Evolutionary conservation across 495 filamentous ascomycete genomes (phyloP), one percentile per base, ranked within the genome.

Genomic region (Evernia prunastri): DNA sequence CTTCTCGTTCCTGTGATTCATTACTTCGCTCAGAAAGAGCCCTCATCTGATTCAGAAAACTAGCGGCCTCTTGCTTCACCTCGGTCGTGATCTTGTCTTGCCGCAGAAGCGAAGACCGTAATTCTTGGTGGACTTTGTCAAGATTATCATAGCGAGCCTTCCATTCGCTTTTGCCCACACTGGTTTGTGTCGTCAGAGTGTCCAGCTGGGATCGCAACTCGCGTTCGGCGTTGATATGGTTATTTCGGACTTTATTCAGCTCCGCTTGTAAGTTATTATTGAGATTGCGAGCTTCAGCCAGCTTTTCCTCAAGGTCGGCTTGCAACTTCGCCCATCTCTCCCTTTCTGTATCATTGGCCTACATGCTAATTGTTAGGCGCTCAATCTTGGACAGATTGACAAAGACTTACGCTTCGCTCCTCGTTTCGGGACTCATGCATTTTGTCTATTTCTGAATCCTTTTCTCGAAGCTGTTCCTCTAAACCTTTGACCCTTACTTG

Each of bases 1-100:
- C 83, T 76, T 98, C 93, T 58, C 84, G 86, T 64, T 96, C 91
- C 78, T 87, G 87, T 17, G 88, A 85, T n/a, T 85, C 75, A 61
- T 85, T 84, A 67, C 86, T 92, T 60, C 90, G 86, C 61, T 90
- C 84, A 17, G 91, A 92, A 43, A 98, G 81, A 37, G 79, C 78
- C 67, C 88, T 87, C 95, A 97, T 97, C 74, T 98, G 92, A 64
- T 82, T 81, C 20, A 98, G 77, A 72, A 91, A 96, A 57, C 86
- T 81, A 60, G 89, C 85, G 0, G 95, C 92, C 76, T 96, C 90
- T 42, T 82, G 84, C 27, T 90, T 84, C 40, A 97, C 94, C 71
- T 96, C 89, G 61, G 92, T 88, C 0, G 92, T 96, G n/a, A 96
- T 81, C 57, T 88, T 82, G 61, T 88, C 87, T 69, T 95, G 91